A percentile compares a stretch with the other conserved stretches of the same genome.
These are phyloP conservation scores for Hepatocystis sp. DNA, from an alignment of 169 alveolate species.

Conservation along the genomic window DNA sequence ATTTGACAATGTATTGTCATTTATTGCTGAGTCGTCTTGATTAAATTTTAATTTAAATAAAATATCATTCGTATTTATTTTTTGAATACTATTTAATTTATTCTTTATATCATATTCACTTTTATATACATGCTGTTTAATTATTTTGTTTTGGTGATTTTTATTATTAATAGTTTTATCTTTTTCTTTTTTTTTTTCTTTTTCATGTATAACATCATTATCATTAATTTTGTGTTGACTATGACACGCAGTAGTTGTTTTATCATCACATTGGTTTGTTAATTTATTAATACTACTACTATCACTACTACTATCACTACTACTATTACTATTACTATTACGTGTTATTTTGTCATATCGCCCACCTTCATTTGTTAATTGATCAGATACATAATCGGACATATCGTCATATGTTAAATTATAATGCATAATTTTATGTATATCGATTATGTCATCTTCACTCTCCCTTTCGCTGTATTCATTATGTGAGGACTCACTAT, in stretches of 20 bases:
- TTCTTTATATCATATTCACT: slow-evolving; percentile 16
- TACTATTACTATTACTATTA: too few species aligned
- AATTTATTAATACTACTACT: too few species aligned
- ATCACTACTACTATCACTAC: too few species aligned
- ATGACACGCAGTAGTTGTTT: too few species aligned
- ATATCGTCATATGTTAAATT: slow-evolving; percentile 1
- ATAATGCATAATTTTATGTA: slow-evolving; percentile 28
- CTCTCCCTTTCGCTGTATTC: slow-evolving; percentile 1
- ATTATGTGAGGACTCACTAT: neutral
- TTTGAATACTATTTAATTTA: slow-evolving; percentile 44
- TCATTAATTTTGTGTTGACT: too few species aligned
- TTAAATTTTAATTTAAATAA: slow-evolving; percentile 34
- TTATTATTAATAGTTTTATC: neutral
- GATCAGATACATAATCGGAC: too few species aligned
- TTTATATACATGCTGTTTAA: neutral
- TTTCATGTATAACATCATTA: too few species aligned
- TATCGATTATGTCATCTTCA: slow-evolving; percentile 17
- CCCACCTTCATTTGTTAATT: too few species aligned
- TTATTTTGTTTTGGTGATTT: neutral
- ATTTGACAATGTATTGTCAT: slow-evolving; percentile 21
- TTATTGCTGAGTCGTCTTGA: slow-evolving; percentile 7
- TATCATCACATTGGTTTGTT: too few species aligned
- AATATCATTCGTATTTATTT: slow-evolving; percentile 41
- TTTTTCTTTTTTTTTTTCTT: too few species aligned
- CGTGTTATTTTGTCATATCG: too few species aligned